Percentiles rank a stretch among this genome's conserved stretches.
Conservation (phyloP, 208 protist genomes). For the Angomonas ambiguus region DNA sequence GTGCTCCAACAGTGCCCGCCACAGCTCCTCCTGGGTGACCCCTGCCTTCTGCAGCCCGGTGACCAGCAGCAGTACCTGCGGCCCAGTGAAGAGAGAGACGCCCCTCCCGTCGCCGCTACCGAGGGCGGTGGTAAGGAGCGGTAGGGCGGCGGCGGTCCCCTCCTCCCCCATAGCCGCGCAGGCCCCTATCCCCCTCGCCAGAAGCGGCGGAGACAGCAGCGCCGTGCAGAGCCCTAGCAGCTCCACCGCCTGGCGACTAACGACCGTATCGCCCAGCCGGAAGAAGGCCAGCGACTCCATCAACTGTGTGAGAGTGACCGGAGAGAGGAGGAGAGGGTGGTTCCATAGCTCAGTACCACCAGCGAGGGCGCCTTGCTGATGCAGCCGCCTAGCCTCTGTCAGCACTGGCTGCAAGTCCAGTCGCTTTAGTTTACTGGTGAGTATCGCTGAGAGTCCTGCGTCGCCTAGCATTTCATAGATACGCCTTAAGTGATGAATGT, state of each 20-base stretch:
- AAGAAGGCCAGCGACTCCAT: constrained; percentile 81
- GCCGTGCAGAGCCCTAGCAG: constrained; percentile 46
- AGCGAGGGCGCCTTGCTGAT: neutral
- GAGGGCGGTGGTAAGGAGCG: constrained; percentile 37
- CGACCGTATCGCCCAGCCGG: constrained; percentile 42
- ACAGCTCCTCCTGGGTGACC: constrained; percentile 60
- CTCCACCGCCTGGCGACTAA: constrained; percentile 51
- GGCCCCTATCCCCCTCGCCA: constrained; percentile 59
- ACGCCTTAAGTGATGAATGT: constrained; percentile 71
- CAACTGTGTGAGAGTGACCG: constrained; percentile 43
- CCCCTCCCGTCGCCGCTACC: constrained; percentile 14
- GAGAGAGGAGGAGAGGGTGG: constrained; percentile 9
- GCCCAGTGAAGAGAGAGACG: constrained; percentile 10
- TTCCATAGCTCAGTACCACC: neutral
- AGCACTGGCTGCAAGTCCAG: constrained; percentile 64
- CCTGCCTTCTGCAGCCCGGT: constrained; percentile 21
- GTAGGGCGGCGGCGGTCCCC: constrained; percentile 42
- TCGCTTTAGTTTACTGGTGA: constrained; percentile 64
- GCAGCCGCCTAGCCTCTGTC: constrained; percentile 21
- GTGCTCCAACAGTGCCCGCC: constrained; percentile 70
- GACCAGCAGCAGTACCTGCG: neutral
- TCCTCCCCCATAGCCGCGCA: constrained; percentile 61
- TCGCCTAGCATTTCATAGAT: constrained; percentile 64
- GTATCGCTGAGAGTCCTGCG: constrained; percentile 44
- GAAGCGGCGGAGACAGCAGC: constrained; percentile 42